Conservation (phyloP, 176 grass and related monocot genomes). For the Aegilops tauschii region DNA sequence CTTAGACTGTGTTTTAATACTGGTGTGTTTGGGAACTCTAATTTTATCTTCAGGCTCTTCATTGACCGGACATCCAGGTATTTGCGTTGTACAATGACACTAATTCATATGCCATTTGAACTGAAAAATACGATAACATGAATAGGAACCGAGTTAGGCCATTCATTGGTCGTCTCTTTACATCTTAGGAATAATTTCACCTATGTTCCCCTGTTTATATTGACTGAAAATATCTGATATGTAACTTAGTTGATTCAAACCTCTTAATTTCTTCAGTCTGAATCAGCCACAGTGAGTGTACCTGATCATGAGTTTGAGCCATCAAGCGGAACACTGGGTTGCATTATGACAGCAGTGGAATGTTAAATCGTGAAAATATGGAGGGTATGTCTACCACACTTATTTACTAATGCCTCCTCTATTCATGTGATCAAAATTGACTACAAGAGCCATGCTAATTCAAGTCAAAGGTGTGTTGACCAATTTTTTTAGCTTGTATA, state of each 20-base stretch:
- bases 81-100: neutral
- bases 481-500: no score
- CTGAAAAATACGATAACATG: neutral
- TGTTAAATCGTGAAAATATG: conserved; percentile 83
- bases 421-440: no score
- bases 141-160: neutral
- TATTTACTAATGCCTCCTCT: no score
- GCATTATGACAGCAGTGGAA: conserved; percentile 84
- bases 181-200: neutral
- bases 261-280: conserved; percentile 49
- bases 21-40: neutral
- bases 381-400: conserved; percentile 2
- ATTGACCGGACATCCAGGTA: neutral
- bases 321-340: conserved; percentile 65
- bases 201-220: no score
- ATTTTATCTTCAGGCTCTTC: neutral
- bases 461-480: no score
- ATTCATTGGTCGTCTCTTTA: neutral
- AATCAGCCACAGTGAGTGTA: conserved; percentile 64
- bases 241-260: neutral
- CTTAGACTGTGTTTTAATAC: no score
- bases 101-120: neutral
- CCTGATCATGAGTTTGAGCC: conserved; percentile 88
- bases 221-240: neutral
- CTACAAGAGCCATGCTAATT: no score